phyloP scores from a whole-genome alignment of 306 rosid genomes.

The Quercus agrifolia region DNA sequence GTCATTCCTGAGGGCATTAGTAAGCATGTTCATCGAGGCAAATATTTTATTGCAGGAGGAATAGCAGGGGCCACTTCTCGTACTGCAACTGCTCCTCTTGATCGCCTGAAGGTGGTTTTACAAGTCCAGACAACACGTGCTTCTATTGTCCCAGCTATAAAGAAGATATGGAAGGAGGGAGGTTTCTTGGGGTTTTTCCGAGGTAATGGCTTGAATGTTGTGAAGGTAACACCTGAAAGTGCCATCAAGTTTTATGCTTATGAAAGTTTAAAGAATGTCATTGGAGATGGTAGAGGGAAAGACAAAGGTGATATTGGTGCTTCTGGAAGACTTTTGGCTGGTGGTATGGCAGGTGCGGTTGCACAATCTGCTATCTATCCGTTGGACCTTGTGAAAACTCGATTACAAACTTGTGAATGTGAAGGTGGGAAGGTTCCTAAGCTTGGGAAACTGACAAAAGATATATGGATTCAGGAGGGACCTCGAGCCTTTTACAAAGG shows the following conservation, averaged over 20 bases:
- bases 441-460: conserved; percentile 66
- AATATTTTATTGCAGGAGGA: conserved; percentile 89
- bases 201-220: conserved; percentile 89
- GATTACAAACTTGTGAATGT: conserved; percentile 62
- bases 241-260: conserved; percentile 84
- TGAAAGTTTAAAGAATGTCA: conserved; percentile 63
- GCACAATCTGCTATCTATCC: conserved; percentile 93
- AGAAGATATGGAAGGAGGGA: conserved; percentile 66
- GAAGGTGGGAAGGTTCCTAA: conserved; percentile 63
- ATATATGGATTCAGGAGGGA: conserved; percentile 85
- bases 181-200: conserved; percentile 82
- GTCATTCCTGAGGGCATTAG: conserved; percentile 86
- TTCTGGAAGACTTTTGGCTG: conserved; percentile 63
- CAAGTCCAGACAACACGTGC: conserved; percentile 78
- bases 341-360: conserved; percentile 91
- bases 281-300: conserved; percentile 52
- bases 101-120: conserved; percentile 79
- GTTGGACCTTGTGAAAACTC: conserved; percentile 87
- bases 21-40: conserved; percentile 74
- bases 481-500: conserved; percentile 92
- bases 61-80: conserved; percentile 95
- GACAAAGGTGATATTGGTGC: conserved; percentile 59
- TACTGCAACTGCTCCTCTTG: conserved; percentile 93
- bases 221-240: conserved; percentile 95
- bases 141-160: conserved; percentile 61